Conservation (phyloP, 495 filamentous ascomycete genomes). For the Trichoderma erinaceum region DNA sequence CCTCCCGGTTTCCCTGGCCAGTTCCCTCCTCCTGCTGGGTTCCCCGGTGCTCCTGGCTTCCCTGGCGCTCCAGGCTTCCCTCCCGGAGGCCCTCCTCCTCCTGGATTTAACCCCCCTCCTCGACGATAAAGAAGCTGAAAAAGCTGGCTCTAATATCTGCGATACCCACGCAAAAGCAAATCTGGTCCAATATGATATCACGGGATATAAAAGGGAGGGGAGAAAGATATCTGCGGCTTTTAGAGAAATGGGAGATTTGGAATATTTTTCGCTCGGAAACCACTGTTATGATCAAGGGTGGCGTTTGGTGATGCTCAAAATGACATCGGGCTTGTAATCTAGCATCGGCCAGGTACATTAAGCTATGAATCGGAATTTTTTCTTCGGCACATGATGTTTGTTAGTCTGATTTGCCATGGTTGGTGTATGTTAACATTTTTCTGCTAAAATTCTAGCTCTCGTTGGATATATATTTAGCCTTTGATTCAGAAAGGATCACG, state of each 20-base stretch:
- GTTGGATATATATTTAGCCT: too few relatives aligned
- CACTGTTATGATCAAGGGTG: conserved; percentile 12
- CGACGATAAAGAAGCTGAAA: conserved; percentile 47
- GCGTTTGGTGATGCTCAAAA: conserved; percentile 14
- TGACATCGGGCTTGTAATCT: conserved; percentile 10
- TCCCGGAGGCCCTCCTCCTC: conserved; percentile 43
- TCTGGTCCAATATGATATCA: conserved; percentile 3
- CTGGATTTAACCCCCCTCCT: conserved; percentile 62
- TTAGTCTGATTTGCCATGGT: not conserved
- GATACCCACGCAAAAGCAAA: conserved; percentile 1
- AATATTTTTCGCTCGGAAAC: conserved; percentile 1
- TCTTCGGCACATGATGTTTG: not conserved
- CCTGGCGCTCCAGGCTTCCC: conserved; percentile 55
- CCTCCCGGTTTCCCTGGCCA: conserved; percentile 56
- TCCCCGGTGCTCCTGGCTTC: conserved; percentile 40
- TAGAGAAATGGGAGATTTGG: conserved; percentile 12
- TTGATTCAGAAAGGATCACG: too few relatives aligned
- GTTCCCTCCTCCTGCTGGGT: conserved; percentile 45
- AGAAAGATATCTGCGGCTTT: conserved; percentile 1
- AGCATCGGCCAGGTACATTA: conserved; percentile 11
- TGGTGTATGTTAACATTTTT: too few relatives aligned
- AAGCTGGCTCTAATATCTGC: conserved; percentile 1
- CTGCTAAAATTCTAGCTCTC: too few relatives aligned
- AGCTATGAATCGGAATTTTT: conserved; percentile 2
- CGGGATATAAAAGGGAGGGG: not conserved